Conservation (phyloP, 805 yeast genomes). For the Myxozyma udenii region DNA sequence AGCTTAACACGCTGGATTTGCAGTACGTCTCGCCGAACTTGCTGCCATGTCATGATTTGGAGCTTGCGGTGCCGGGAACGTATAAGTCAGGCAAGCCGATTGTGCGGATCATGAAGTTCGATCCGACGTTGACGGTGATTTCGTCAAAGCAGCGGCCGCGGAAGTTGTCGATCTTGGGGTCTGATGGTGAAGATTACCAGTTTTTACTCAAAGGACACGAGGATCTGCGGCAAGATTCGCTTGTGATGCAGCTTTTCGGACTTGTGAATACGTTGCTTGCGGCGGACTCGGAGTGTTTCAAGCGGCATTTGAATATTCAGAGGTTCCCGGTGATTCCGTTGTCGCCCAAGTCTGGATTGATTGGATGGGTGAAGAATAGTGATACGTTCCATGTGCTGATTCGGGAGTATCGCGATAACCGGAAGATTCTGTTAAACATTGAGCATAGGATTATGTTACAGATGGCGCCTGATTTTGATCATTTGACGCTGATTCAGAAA, state of each 20-base stretch:
- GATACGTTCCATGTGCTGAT: conserved; percentile 94
- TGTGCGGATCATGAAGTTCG: conserved; percentile 68
- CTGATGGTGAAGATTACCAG: conserved; percentile 87
- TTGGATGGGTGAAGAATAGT: conserved; percentile 97
- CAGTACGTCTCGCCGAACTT: conserved; percentile 93
- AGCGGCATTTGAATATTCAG: conserved; percentile 89
- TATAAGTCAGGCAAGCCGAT: conserved; percentile 81
- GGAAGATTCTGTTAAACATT: conserved; percentile 83
- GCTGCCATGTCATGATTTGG: conserved; percentile 71
- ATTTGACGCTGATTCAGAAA: conserved; percentile 80
- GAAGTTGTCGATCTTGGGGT: conserved; percentile 71
- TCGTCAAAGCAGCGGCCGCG: conserved; percentile 97
- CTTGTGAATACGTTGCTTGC: conserved; percentile 84
- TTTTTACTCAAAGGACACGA: conserved; percentile 91
- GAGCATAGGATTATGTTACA: conserved; percentile 95
- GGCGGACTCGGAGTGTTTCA: conserved; percentile 93
- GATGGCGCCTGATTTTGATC: conserved; percentile 97
- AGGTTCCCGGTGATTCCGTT: conserved; percentile 90
- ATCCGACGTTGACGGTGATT: conserved; percentile 79
- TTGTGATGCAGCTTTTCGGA: conserved; percentile 97
- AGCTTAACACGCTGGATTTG: conserved; percentile 76
- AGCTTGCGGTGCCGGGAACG: conserved; percentile 91
- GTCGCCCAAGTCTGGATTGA: conserved; percentile 92
- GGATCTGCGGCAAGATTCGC: conserved; percentile 93
- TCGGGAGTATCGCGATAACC: conserved; percentile 85